Base-by-base conservation (phyloP, 2,329 filamentous ascomycete species). In the Aspergillus novofumigatus region DNA sequence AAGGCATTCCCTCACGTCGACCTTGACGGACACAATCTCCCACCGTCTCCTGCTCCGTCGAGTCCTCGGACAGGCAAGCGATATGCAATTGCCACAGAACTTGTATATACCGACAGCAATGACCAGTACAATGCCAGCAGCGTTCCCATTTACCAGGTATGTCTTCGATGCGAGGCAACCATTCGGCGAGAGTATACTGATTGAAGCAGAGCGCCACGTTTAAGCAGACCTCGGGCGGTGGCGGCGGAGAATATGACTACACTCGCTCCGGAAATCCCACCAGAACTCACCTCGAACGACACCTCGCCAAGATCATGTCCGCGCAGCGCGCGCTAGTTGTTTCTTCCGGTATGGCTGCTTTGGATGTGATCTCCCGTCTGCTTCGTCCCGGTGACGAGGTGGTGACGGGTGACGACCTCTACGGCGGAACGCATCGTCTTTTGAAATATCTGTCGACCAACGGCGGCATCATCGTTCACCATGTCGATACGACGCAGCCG, bases 261-360 rank as follows among this genome's bases (percentile, higher is more conserved):
- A 97, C 94, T 59, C 90, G 95, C 60, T 97, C 92, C 38, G 94
- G 94, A 56, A 99, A 99, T 74, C 94, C 94, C 20, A 99, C 94
- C 57, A 86, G 94, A 63, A 96, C 93, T 35, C 94, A 99, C 71
- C 85, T 99, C 61, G 94, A 99, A 80, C 87, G 93, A 58, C 94
- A 99, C 76, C 81, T 99, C 67, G 94, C 95, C 70, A 99, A 99
- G 84, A 96, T 99, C 73, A 99, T 99, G 95, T 92, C 91, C 67
- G 94, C 94, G 49, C 86, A 87, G 68, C 89, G 95, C 56, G 91
- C 91, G 9, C 84, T 99, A 52, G 93, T 95, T 51, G 93, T 97
- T 48, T 92, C 92, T 54, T 97, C 93, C 1, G 94, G 94, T 57
- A 99, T 99, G 94, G 94, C 92, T 53, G 94, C 94, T 25, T 80